phyloP scores from a whole-genome alignment of 805 yeast genomes.

The Martiniozyma abietophila region DNA sequence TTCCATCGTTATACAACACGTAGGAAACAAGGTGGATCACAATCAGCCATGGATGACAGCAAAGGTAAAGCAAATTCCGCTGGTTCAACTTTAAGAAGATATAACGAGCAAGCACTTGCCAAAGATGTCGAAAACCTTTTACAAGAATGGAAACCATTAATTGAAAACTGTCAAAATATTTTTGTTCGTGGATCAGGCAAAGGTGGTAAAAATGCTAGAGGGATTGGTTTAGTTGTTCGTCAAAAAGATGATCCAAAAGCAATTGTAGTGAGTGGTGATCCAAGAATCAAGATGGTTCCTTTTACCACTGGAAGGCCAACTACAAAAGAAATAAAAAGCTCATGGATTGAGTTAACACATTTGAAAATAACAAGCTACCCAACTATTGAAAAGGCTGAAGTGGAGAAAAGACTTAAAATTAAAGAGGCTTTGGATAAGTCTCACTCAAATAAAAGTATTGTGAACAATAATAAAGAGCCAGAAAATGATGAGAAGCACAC shows the following conservation, averaged over 20 bases:
- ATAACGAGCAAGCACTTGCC: slow-evolving; percentile 77
- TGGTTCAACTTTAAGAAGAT: slow-evolving; percentile 81
- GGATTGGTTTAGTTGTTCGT: slow-evolving; percentile 29
- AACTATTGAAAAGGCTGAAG: slow-evolving; percentile 26
- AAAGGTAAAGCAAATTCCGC: slow-evolving; percentile 95
- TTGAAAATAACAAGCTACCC: slow-evolving; percentile 50
- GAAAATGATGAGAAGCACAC: slow-evolving; percentile 31
- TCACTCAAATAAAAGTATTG: slow-evolving; percentile 12
- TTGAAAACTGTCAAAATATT: slow-evolving; percentile 57
- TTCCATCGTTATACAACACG: slow-evolving; percentile 94
- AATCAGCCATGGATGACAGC: slow-evolving; percentile 84
- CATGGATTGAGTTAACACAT: slow-evolving; percentile 74
- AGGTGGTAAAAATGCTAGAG: slow-evolving; percentile 55
- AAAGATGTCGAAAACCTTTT: slow-evolving; percentile 70
- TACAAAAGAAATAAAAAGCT: slow-evolving; percentile 63
- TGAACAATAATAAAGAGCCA: slow-evolving; percentile 5
- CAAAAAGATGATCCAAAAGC: slow-evolving; percentile 35
- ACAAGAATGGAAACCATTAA: slow-evolving; percentile 49
- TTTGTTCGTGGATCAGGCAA: slow-evolving; percentile 67
- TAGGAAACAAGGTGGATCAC: slow-evolving; percentile 96
- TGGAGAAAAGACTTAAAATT: slow-evolving; percentile 24
- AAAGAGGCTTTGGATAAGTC: slow-evolving; percentile 23
- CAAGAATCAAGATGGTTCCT: slow-evolving; percentile 64
- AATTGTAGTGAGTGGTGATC: slow-evolving; percentile 42
- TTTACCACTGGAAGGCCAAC: slow-evolving; percentile 89